Evolutionary conservation across 805 yeast genomes (phyloP).

Genomic region (Blastobotrys americana): DNA sequence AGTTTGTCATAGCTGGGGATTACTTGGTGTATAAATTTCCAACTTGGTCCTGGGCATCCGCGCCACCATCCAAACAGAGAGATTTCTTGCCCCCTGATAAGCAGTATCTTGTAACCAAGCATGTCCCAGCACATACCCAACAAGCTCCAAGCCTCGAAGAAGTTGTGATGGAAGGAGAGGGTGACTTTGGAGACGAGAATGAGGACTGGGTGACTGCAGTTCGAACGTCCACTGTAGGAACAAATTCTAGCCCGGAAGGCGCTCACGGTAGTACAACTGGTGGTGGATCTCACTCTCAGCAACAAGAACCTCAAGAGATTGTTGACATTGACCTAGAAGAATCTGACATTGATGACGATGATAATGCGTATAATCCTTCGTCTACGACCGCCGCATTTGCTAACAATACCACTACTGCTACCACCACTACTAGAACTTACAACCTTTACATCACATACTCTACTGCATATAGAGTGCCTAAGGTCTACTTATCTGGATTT

Average conservation of each 20-base stretch:
- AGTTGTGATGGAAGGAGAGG: constrained; percentile 35
- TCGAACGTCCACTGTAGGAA: not conserved
- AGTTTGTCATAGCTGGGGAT: constrained; percentile 91
- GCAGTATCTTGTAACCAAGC: constrained; percentile 80
- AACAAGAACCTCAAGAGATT: constrained; percentile 16
- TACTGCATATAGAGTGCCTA: constrained; percentile 92
- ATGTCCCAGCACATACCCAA: constrained; percentile 70
- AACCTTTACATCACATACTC: constrained; percentile 89
- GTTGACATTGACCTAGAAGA: constrained; percentile 20
- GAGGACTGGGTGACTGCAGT: constrained; percentile 30
- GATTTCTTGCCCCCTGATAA: constrained; percentile 79
- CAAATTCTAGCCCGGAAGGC: not conserved
- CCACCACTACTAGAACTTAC: constrained; percentile 48
- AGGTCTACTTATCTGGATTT: constrained; percentile 85
- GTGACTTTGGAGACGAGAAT: constrained; percentile 29
- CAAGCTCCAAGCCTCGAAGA: constrained; percentile 48
- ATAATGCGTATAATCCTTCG: constrained; percentile 12
- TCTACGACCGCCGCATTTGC: not conserved
- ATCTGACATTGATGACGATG: constrained; percentile 20
- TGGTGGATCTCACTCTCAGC: constrained; percentile 5
- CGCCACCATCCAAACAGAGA: constrained; percentile 46
- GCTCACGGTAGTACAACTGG: constrained; percentile 1
- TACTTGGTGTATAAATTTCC: constrained; percentile 87
- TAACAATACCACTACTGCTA: constrained; percentile 7
- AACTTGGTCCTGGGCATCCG: constrained; percentile 88